Base-by-base conservation (phyloP, 2,329 filamentous ascomycete species). In the Penicillium italicum region DNA sequence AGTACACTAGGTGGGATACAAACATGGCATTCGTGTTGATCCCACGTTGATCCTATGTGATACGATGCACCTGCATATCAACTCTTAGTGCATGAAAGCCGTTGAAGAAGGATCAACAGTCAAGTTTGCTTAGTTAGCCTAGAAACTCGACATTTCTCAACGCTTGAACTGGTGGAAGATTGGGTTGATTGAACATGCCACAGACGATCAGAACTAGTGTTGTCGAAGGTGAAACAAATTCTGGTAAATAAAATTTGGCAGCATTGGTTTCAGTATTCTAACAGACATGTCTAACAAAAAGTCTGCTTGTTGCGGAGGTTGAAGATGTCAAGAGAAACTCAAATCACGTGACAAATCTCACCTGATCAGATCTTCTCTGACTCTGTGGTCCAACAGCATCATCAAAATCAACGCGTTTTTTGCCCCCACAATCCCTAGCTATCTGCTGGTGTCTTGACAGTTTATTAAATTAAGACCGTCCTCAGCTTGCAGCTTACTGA, bases 331-430 rank as follows among this genome's bases (percentile, higher is more conserved):
- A 24, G 18, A 26, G 28, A 34, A 28, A 38, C 4, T 0, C 0
- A 1, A 8, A 12, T 56, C 60, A 62, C 60, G 60, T 62, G 60
- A 55, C 3, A 0, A 0, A 14, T 1, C 20, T 45, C 59, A 63
- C 62, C 51, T 61, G 60, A 47, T 7, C 8, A 16, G 11, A 42
- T 52, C 58, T 58, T 63, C 60, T 63, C 63, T 64, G 62, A 55
- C 52, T 44, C 60, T 55, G 60, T 49, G 50, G 50, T 58, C 58
- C 54, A 55, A 62, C 56, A 45, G 58, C 62, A 65, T 59, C 58
- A 57, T 42, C 56, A 51, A 40, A 20, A 51, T 30, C 47, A 22
- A 57, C 57, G 54, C 58, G 53, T 31, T 46, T 34, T 54, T 33
- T 40, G 34, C 42, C 58, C 56, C 57, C 59, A 50, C 57, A 56